phyloP scores from a whole-genome alignment of 164 flowering plant species.

The Platanus orientalis region DNA sequence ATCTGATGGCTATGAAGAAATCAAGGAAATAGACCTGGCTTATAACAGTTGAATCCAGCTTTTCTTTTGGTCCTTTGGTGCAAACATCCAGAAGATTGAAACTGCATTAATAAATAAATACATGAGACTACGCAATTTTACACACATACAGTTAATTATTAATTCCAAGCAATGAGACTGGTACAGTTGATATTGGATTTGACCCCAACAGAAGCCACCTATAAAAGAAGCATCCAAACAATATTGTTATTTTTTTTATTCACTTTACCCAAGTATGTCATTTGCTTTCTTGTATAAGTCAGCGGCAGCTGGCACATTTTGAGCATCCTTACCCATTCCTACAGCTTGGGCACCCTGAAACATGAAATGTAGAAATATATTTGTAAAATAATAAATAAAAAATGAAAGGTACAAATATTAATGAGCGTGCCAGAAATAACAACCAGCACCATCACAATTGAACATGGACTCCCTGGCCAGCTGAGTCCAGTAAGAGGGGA shows the following conservation, averaged over 20 bases:
- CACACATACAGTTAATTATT: too few species aligned
- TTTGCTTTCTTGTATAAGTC: conserved; percentile 80
- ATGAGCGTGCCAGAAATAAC: background rate
- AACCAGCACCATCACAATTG: background rate
- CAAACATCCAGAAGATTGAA: conserved; percentile 88
- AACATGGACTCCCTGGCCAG: background rate
- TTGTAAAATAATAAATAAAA: too few species aligned
- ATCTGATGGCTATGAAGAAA: background rate
- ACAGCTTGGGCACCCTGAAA: conserved; percentile 97
- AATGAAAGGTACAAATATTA: background rate
- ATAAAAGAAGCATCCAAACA: background rate
- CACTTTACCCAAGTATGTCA: conserved; percentile 77
- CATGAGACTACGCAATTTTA: too few species aligned
- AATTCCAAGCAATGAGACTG: too few species aligned
- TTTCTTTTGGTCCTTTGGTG: conserved; percentile 90
- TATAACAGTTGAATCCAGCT: conserved; percentile 87
- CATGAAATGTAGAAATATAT: too few species aligned
- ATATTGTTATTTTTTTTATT: background rate
- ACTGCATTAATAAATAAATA: conserved; percentile 29
- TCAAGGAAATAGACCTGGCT: conserved; percentile 62
- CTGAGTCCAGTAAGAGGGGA: background rate
- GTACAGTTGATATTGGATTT: background rate
- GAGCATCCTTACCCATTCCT: conserved; percentile 94
- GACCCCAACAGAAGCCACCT: background rate
- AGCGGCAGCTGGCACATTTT: conserved; percentile 84